Percentiles rank a stretch among this genome's conserved stretches.
Conservation (phyloP, 805 yeast species). For the Wickerhamiella alocasiicola region DNA sequence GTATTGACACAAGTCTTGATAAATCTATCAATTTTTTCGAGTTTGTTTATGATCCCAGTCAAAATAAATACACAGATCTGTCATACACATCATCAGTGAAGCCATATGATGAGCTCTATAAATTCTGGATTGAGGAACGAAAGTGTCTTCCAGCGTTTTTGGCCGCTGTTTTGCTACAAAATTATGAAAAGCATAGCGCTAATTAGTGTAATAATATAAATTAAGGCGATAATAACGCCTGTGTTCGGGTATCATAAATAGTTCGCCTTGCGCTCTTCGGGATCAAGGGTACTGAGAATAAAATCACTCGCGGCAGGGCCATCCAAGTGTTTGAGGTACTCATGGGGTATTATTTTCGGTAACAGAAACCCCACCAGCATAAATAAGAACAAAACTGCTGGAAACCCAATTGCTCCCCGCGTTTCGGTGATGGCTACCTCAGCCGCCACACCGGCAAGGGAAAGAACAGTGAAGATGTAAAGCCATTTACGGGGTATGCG, state of each 20-base stretch:
- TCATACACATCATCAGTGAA: slow-evolving; percentile 1
- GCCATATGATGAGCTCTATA: slow-evolving; percentile 5
- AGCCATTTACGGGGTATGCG: slow-evolving; percentile 30
- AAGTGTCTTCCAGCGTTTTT: slow-evolving; percentile 5
- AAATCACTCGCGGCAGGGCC: slow-evolving; percentile 35
- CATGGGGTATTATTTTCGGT: slow-evolving; percentile 47
- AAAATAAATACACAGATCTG: background rate
- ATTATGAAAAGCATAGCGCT: slow-evolving; percentile 2
- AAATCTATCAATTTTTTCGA: slow-evolving; percentile 5
- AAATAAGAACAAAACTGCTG: slow-evolving; percentile 58
- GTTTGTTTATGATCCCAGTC: slow-evolving; percentile 5
- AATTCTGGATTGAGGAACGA: slow-evolving; percentile 7
- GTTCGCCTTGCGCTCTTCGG: slow-evolving; percentile 4
- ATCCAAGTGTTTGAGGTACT: slow-evolving; percentile 54
- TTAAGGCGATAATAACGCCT: too few species aligned
- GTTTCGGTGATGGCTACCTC: slow-evolving; percentile 83
- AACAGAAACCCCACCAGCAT: slow-evolving; percentile 55
- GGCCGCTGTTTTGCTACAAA: slow-evolving; percentile 7
- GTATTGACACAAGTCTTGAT: background rate
- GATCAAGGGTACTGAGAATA: slow-evolving; percentile 30
- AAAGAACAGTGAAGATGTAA: slow-evolving; percentile 42
- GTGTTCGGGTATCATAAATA: too few species aligned
- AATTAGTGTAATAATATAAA: too few species aligned
- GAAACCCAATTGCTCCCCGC: slow-evolving; percentile 88
- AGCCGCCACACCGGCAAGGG: slow-evolving; percentile 55